A percentile compares a stretch with the other conserved stretches of the same genome.
These are phyloP conservation scores for Drosera spatulata DNA, from an alignment of 179 eudicot species.

Conservation along the genomic window DNA sequence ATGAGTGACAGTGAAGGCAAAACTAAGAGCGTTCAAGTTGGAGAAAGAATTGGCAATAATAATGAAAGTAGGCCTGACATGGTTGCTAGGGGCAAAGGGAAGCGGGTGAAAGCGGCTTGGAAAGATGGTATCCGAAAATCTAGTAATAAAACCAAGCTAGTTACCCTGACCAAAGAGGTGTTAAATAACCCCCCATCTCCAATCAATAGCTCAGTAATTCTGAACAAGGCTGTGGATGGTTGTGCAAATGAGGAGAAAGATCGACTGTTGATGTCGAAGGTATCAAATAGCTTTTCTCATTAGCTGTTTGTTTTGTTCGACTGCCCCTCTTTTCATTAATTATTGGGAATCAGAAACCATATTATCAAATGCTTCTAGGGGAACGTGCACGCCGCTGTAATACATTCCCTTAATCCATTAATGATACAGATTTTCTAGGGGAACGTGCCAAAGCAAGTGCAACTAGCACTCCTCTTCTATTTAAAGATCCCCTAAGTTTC, in stretches of 20 bases:
- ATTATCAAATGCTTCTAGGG: too few relatives aligned
- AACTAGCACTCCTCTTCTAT: too few relatives aligned
- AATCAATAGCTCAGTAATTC: constrained; percentile 7
- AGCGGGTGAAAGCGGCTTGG: constrained; percentile 8
- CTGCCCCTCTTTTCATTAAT: too few relatives aligned
- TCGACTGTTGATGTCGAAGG: constrained; percentile 21
- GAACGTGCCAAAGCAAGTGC: too few relatives aligned
- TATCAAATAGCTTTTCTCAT: constrained; percentile 8
- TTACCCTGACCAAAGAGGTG: constrained; percentile 3
- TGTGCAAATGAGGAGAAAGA: constrained; percentile 16
- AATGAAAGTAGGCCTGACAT: constrained; percentile 13
- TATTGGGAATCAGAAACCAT: too few relatives aligned
- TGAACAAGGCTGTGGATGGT: constrained; percentile 11
- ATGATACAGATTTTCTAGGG: too few relatives aligned
- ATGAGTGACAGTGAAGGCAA: constrained; percentile 12
- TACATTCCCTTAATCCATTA: too few relatives aligned
- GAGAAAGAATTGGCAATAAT: constrained; percentile 4
- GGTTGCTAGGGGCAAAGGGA: constrained; percentile 11
- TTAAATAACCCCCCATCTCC: constrained; percentile 11
- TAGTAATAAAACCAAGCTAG: constrained; percentile 13
- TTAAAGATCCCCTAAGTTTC: too few relatives aligned
- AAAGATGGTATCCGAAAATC: constrained; percentile 8
- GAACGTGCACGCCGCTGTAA: too few relatives aligned
- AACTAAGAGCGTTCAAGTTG: constrained; percentile 1
- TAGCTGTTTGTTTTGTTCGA: constrained; percentile 2